Evolutionary conservation across 495 filamentous ascomycete species (phyloP).

Genomic region (Trichoderma asperelloides): DNA sequence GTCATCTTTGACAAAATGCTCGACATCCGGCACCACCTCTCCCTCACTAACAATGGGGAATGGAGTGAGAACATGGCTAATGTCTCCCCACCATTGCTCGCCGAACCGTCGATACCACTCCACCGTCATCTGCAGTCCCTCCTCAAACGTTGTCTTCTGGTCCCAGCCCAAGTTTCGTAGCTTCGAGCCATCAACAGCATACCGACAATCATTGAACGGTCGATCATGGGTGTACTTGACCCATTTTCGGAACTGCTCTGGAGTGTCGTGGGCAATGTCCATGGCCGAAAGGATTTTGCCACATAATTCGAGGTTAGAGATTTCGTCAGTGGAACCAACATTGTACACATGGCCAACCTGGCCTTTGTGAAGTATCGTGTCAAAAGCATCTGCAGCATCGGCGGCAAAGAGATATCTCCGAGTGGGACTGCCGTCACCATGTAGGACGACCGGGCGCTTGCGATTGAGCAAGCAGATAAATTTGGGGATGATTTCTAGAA

Average conservation of each 20-base stretch:
- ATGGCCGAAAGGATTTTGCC: conserved; percentile 46
- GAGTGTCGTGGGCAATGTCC: conserved; percentile 30
- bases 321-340: conserved; percentile 57
- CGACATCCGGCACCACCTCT: conserved; percentile 36
- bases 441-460: conserved; percentile 49
- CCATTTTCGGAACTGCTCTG: conserved; percentile 41
- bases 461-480: conserved; percentile 58
- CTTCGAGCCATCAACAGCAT: conserved; percentile 60
- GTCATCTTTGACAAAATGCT: conserved; percentile 39
- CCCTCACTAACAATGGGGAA: conserved; percentile 46
- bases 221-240: conserved; percentile 59
- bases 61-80: conserved; percentile 50
- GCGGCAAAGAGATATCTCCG: conserved; percentile 62
- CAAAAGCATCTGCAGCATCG: conserved; percentile 68
- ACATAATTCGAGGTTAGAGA: conserved; percentile 54
- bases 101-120: conserved; percentile 60
- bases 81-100: conserved; percentile 65
- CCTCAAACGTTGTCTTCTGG: conserved; percentile 50
- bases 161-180: conserved; percentile 57
- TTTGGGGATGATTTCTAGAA: conserved; percentile 66
- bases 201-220: conserved; percentile 65
- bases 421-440: conserved; percentile 59
- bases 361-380: conserved; percentile 67
- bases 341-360: conserved; percentile 62
- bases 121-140: conserved; percentile 56